Evolutionary conservation across 148 eudicot species (phyloP).

Genomic region (Pouteria glomerata): DNA sequence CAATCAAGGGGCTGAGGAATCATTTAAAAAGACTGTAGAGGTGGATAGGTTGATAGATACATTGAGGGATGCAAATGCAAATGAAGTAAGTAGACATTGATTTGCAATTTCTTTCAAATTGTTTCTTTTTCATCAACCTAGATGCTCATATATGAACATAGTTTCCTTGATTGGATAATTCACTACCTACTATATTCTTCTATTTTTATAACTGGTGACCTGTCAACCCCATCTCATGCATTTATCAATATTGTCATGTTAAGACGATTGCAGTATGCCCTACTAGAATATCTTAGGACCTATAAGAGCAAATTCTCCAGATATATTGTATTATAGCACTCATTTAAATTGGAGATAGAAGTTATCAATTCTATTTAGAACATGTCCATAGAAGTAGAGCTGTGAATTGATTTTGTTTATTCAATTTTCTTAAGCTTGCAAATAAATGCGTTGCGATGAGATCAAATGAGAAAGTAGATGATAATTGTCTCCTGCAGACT

Average conservation of each 20-base stretch:
- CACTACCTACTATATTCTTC: background rate
- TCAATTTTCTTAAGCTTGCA: background rate
- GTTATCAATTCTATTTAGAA: background rate
- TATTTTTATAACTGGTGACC: background rate
- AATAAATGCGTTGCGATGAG: background rate
- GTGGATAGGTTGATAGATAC: slow-evolving; percentile 82
- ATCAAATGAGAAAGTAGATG: background rate
- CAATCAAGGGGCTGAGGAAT: slow-evolving; percentile 74
- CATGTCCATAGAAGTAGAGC: background rate
- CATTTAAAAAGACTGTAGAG: slow-evolving; percentile 88
- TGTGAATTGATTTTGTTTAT: background rate
- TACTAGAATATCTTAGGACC: background rate
- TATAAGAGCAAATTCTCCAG: slow-evolving; percentile 2
- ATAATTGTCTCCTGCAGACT: background rate
- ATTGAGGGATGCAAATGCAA: slow-evolving; percentile 66
- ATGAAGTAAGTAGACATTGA: slow-evolving; percentile 53
- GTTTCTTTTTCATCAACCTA: background rate
- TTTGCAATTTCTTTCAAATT: background rate
- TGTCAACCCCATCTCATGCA: background rate
- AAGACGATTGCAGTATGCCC: background rate
- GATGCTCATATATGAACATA: background rate
- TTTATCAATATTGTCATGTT: background rate
- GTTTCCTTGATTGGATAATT: background rate
- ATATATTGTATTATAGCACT: background rate
- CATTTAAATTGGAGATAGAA: background rate